Evolutionary conservation across 2,329 filamentous ascomycete genomes (phyloP), one percentile per base, ranked within the genome.

Genomic region (Pseudopyricularia javanii): DNA sequence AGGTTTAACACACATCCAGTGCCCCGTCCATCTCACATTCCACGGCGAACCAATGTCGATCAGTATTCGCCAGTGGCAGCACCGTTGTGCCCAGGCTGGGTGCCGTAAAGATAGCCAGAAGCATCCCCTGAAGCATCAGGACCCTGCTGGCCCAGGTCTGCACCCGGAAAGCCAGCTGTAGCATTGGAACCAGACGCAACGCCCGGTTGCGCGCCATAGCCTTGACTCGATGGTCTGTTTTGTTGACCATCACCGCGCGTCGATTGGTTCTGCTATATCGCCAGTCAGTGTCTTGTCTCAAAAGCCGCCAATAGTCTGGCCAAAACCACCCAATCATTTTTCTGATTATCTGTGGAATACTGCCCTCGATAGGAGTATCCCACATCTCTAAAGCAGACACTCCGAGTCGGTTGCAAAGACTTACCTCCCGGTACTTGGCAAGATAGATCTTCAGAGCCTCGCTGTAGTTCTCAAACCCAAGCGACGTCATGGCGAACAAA

Each of bases 361-460:
- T n/a, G n/a, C n/a, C n/a, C n/a, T n/a, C n/a, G n/a, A n/a, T n/a
- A n/a, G n/a, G n/a, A n/a, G n/a, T n/a, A n/a, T n/a, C n/a, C n/a
- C n/a, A 7, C 7, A 20, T 43, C 37, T 11, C 9, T 22, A 11
- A 11, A 35, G 33, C 33, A 50, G n/a, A 50, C 20, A 49, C 8
- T 45, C 15, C n/a, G 24, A 51, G 50, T 37, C 9, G 17, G n/a
- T 12, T 24, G 30, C 14, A 49, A 28, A 5, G 26, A 52, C 86
- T 81, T 79, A 97, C 93, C 80, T 98, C 93, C 69, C 93, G 85
- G 70, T 97, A 98, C 67, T 96, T 93, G 55, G 91, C 89, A 43
- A 98, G 79, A 68, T 98, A 98, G 60, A 98, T 96, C 72, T 98
- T 98, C 54, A 98, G 76, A 1, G 93, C 93, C 69, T 98, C 93